These are phyloP conservation scores for Puya raimondii DNA, from an alignment of 176 grass and related monocot genomes.

Conservation along the genomic window DNA sequence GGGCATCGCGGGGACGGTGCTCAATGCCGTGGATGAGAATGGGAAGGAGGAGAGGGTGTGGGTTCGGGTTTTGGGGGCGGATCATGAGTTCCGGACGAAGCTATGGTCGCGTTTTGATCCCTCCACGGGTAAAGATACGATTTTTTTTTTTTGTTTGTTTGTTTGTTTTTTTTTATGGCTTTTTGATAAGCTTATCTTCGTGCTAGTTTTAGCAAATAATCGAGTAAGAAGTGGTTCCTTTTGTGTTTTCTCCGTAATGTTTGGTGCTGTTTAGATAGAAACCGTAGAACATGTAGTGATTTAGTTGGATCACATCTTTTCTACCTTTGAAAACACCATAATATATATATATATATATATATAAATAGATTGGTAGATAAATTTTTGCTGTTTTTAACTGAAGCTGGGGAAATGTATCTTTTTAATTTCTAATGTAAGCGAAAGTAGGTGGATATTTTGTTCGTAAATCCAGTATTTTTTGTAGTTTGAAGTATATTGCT, in stretches of 20 bases:
- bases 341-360: background rate
- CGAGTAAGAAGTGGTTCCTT: background rate
- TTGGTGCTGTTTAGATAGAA: background rate
- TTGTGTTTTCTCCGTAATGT: background rate
- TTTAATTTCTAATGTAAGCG: too few species aligned
- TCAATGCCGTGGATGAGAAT: slow-evolving; percentile 67
- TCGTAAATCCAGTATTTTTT: too few species aligned
- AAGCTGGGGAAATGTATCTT: too few species aligned
- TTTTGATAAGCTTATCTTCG: background rate
- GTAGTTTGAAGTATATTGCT: too few species aligned
- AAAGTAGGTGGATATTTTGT: background rate
- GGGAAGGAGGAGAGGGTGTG: slow-evolving; percentile 76
- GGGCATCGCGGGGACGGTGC: slow-evolving; percentile 69
- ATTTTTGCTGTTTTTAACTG: background rate
- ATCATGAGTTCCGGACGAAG: slow-evolving; percentile 73
- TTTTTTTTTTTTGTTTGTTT: background rate
- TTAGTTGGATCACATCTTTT: background rate
- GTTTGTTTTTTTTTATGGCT: background rate
- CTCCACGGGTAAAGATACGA: slow-evolving; percentile 38
- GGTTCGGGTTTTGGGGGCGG: slow-evolving; percentile 77
- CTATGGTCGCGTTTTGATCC: slow-evolving; percentile 87
- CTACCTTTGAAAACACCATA: background rate
- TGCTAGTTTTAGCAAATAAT: too few species aligned
- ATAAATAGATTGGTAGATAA: background rate
- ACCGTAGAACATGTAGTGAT: background rate